phyloP scores from a whole-genome alignment of 108 stramenopile genomes.

The Skeletonema costatum region DNA sequence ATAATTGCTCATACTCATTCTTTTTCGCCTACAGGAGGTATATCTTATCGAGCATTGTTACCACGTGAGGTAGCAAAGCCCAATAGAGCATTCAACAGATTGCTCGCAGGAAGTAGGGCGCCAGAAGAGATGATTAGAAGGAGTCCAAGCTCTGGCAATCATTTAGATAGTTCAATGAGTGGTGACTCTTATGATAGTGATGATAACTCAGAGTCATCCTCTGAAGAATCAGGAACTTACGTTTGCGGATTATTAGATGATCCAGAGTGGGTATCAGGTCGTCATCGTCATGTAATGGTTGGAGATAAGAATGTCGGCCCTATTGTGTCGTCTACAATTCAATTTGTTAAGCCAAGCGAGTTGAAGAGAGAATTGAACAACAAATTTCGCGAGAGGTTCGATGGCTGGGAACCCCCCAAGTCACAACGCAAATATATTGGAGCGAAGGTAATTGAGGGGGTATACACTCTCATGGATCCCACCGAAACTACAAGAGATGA shows the following conservation, averaged over 20 bases:
- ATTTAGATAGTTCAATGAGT: conserved; percentile 16
- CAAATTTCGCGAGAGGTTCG: conserved; percentile 92
- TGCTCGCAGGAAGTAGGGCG: conserved; percentile 11
- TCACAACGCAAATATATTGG: conserved; percentile 61
- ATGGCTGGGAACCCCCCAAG: conserved; percentile 88
- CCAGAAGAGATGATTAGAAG: conserved; percentile 14
- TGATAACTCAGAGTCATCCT: conserved; percentile 19
- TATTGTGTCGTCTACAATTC: conserved; percentile 86
- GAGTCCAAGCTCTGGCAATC: conserved; percentile 11
- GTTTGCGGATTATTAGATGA: conserved; percentile 81
- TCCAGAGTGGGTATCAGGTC: conserved; percentile 83
- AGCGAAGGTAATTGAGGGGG: conserved; percentile 78
- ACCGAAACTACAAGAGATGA: conserved; percentile 49
- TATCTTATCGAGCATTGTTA: conserved; percentile 72
- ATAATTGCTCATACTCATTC: not conserved
- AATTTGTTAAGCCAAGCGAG: conserved; percentile 84
- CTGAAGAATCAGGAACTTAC: conserved; percentile 33
- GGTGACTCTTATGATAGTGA: conserved; percentile 9
- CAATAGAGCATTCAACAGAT: conserved; percentile 49
- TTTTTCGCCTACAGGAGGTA: conserved; percentile 52
- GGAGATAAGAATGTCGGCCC: conserved; percentile 81
- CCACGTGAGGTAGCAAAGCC: conserved; percentile 33
- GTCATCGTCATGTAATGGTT: conserved; percentile 86
- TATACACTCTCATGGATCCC: conserved; percentile 81
- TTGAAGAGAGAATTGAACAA: conserved; percentile 93